Evolutionary conservation across 139 green algal genomes (phyloP), one percentile per base, ranked within the genome.

Genomic region (Coelastrella sp.): DNA sequence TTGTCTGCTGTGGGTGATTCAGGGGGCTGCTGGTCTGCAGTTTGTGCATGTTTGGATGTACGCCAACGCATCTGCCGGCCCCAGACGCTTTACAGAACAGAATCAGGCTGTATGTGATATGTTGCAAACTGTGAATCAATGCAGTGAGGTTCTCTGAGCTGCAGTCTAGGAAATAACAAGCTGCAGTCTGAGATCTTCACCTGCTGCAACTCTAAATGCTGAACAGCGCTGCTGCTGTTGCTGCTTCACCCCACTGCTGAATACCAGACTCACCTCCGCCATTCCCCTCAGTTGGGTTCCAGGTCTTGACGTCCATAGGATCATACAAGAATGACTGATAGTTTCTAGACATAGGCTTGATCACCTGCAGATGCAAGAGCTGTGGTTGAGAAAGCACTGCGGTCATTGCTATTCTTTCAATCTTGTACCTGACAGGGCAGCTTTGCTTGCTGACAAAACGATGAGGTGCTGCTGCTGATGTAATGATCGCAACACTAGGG

Each of bases 221-320:
- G 0, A 27, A 0, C 63, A 19, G n/a, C 34, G 15, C 3, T 77
- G 21, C 38, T 38, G 40, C 17, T 57, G 21, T 6, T 57, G 11
- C 68, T 77, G 38, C 21, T 53, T 27, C 37, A 59, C 38, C 21
- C 17, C 23, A 27, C 21, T 2, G 7, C 53, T 3, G 6, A 27
- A 32, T 57, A 15, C 48, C 13, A 23, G 17, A 34, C 73, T 50
- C 30, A 68, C 73, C 73, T 35, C 73, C 73, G 6, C 30, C 73
- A 67, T 81, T 81, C 32, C 50, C 19, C 48, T 81, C 73, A n/a
- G 48, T 37, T 30, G 73, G 73, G 30, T 67, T 68, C 73, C 73
- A 81, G 19, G 73, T 43, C 2, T 38, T 37, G 5, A 81, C 17
- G 2, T 81, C 30, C 73, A 81, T 81, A 1, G 48, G 73, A 48